Evolutionary conservation across 345 rosid genomes (phyloP), one percentile per base, ranked within the genome.

Genomic region (Erucastrum elatum): DNA sequence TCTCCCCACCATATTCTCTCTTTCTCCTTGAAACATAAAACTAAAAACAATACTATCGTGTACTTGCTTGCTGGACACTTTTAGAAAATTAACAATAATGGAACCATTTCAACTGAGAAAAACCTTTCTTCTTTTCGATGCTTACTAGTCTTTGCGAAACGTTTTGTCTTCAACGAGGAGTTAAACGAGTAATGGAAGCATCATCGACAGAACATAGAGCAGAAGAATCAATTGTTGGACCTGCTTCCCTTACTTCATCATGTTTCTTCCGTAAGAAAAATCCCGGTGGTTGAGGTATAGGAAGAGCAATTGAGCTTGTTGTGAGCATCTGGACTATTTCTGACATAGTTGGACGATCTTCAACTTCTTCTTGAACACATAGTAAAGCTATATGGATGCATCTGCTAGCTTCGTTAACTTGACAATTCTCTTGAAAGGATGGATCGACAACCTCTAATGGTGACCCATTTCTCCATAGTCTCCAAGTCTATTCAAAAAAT

Each of bases 261-360:
- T 61, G 16, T 34, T 4, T 69, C 0, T 4, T 46, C 5, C 64
- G 39, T 27, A 77, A 63, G 59, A 63, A 63, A 58, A 58, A 39
- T 31, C 62, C 77, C 27, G 81, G 72, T 30, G 27, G 33, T 27
- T 8, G 15, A 3, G 89, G 86, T 0, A 30, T 9, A 1, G 75
- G 68, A 2, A 84, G 81, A 56, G 75, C 27, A 0, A 82, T 71
- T 2, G 85, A 85, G 39, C 69, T 72, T 55, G 77, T 82, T 12
- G 72, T 80, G 3, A 84, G 87, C 85, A 80, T 78, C 3, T 84
- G 81, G 41, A 81, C 70, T 10, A 81, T 49, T 3, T 53, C 59
- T 66, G 83, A 74, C 87, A 88, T 83, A 15, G 86, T 74, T 6
- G 89, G 91, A 26, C 83, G 84, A 3, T 51, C 68, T 25, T 67